Evolutionary conservation across 2,329 filamentous ascomycete genomes (phyloP).

Genomic region (Paraconiothyrium brasiliense): DNA sequence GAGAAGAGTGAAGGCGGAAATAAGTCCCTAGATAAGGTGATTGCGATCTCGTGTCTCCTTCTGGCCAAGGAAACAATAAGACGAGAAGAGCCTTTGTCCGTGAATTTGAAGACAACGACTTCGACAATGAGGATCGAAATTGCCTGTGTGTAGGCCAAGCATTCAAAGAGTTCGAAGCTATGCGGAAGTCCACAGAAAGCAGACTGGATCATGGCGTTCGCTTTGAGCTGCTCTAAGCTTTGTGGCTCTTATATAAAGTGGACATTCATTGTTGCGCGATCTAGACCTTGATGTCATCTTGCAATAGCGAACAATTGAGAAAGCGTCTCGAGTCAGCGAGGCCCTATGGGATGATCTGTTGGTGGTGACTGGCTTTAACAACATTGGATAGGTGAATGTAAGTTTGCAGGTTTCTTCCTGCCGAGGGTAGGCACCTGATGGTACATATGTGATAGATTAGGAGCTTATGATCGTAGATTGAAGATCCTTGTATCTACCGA

Average conservation of each 20-base stretch:
- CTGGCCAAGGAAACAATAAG: not conserved
- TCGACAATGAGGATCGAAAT: not conserved
- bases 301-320: no score
- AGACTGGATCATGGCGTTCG: not conserved
- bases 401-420: no score
- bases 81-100: not conserved
- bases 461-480: no score
- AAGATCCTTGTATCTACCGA: no score
- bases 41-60: not conserved
- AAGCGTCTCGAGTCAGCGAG: no score
- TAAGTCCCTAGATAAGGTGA: not conserved
- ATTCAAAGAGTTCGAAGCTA: not conserved
- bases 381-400: no score
- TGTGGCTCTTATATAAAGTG: not conserved
- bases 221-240: not conserved
- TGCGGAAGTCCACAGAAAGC: not conserved
- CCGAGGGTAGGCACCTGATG: no score
- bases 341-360: no score
- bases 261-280: not conserved
- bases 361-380: no score
- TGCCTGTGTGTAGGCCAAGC: not conserved
- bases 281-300: not conserved
- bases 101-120: not conserved
- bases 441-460: no score
- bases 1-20: not conserved